Evolutionary conservation across 106 monocot genomes (phyloP).

Genomic region (Apostasia ramifera): DNA sequence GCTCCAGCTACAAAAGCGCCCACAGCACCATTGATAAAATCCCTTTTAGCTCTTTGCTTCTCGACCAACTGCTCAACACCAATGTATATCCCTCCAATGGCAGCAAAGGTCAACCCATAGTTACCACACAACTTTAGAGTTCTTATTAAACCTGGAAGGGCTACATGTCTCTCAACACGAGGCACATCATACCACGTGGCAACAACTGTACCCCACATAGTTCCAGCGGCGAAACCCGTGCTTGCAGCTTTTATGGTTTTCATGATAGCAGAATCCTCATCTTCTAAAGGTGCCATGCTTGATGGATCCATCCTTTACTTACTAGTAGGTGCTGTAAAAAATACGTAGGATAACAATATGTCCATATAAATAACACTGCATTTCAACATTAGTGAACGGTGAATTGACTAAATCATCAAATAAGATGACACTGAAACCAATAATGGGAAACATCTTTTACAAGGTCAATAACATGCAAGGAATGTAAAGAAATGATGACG

Average conservation of each 20-base stretch:
- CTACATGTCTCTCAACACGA: constrained; percentile 80
- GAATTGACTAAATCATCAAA: too few relatives aligned
- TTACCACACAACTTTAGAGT: constrained; percentile 87
- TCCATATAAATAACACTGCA: too few relatives aligned
- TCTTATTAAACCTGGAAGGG: constrained; percentile 80
- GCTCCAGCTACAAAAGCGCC: constrained; percentile 94
- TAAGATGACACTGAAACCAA: too few relatives aligned
- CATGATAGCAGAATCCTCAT: constrained; percentile 57
- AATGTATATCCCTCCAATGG: constrained; percentile 82
- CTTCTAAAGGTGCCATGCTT: constrained; percentile 43
- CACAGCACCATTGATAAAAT: constrained; percentile 77
- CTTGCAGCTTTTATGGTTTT: constrained; percentile 90
- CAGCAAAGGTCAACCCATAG: constrained; percentile 76
- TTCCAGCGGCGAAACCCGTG: constrained; percentile 62
- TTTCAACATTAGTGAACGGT: too few relatives aligned
- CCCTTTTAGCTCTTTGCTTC: constrained; percentile 73
- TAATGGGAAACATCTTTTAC: too few relatives aligned
- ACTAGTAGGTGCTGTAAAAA: neutral
- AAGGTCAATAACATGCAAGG: too few relatives aligned
- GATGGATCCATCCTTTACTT: constrained; percentile 40
- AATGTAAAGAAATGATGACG: too few relatives aligned
- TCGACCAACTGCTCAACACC: constrained; percentile 87
- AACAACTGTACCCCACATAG: constrained; percentile 89
- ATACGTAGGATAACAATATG: too few relatives aligned
- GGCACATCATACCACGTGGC: constrained; percentile 95